Conservation (phyloP, 73 alveolate species). For the Blepharisma japonicum region DNA sequence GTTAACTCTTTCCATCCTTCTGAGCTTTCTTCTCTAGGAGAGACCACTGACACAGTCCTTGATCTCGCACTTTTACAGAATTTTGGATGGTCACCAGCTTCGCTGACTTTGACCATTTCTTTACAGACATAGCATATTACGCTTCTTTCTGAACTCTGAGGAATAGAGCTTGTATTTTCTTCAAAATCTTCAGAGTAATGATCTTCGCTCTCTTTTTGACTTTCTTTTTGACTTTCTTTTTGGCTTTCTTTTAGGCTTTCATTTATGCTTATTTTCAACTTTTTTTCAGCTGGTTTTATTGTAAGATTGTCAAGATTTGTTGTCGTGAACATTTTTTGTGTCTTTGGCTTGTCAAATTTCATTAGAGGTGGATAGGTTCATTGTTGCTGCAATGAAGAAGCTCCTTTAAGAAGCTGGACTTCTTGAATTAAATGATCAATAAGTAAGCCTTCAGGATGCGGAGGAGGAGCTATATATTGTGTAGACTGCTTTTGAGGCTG, state of each 20-base stretch:
- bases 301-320: background rate
- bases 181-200: slow-evolving; percentile 19
- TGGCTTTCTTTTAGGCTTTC: background rate
- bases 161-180: background rate
- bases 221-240: background rate
- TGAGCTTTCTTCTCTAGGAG: slow-evolving; percentile 9
- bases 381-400: slow-evolving; percentile 17
- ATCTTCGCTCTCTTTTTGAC: background rate
- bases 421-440: slow-evolving; percentile 15
- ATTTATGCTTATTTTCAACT: background rate
- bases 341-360: background rate
- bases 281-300: background rate
- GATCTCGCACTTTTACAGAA: background rate
- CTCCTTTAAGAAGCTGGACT: background rate
- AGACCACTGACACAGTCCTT: background rate
- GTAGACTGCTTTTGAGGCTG: background rate
- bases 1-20: slow-evolving; percentile 4
- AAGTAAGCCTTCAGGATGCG: background rate
- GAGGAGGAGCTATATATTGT: background rate
- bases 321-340: background rate
- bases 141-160: background rate
- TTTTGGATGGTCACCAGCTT: slow-evolving; percentile 19
- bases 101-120: background rate
- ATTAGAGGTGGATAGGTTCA: slow-evolving; percentile 22
- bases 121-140: background rate